Evolutionary conservation across 2,329 filamentous ascomycete species (phyloP).

Genomic region (Lomentospora prolificans): DNA sequence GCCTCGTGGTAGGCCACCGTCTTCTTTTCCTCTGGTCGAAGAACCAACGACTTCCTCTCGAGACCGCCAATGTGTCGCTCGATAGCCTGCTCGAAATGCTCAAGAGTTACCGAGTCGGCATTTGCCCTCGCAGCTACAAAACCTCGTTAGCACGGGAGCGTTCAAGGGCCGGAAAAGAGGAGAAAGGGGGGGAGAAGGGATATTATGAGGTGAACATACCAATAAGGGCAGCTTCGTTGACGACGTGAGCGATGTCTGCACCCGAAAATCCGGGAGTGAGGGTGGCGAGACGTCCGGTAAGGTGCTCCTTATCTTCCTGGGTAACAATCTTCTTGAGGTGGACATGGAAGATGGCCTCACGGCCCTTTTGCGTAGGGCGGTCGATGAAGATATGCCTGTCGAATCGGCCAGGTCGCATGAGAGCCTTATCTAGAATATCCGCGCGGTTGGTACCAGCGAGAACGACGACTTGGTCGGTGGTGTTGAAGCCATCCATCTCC

Average conservation of each 20-base stretch:
- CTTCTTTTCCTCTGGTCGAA: constrained; percentile 86
- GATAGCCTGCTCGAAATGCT: constrained; percentile 93
- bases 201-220: constrained; percentile 59
- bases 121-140: constrained; percentile 67
- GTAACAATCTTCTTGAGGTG: constrained; percentile 94
- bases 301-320: constrained; percentile 75
- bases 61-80: constrained; percentile 94
- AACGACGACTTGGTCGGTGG: constrained; percentile 89
- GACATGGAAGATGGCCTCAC: constrained; percentile 91
- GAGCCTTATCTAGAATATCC: constrained; percentile 86
- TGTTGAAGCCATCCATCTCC: constrained; percentile 99
- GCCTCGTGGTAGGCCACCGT: constrained; percentile 96
- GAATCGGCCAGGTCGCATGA: constrained; percentile 95
- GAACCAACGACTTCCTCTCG: constrained; percentile 93
- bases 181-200: not conserved
- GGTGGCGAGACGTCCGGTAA: constrained; percentile 81
- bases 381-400: constrained; percentile 96
- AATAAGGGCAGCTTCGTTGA: constrained; percentile 93
- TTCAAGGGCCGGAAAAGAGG: not conserved
- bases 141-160: constrained; percentile 6
- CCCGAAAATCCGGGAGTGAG: constrained; percentile 94
- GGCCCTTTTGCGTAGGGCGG: constrained; percentile 89
- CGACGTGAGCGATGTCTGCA: constrained; percentile 96
- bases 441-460: constrained; percentile 93
- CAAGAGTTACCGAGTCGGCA: constrained; percentile 73